phyloP scores from a whole-genome alignment of 768 basidiomycete species.

The Amyloporia xantha region DNA sequence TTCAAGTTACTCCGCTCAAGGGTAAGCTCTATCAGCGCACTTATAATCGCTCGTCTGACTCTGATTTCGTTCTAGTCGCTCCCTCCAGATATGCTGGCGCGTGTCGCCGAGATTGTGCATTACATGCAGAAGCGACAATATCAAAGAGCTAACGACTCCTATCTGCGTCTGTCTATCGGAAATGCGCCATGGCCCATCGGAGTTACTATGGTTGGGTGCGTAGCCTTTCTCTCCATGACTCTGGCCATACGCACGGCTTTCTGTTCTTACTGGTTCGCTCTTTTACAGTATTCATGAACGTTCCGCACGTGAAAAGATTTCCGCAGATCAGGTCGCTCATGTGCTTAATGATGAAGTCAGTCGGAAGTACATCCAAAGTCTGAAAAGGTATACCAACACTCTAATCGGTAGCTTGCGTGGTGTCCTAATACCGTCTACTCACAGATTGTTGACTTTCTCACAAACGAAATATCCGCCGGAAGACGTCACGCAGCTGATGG shows the following conservation, averaged over 20 bases:
- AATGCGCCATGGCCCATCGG: constrained; percentile 99
- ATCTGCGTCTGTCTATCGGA: constrained; percentile 93
- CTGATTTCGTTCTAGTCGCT: constrained; percentile 50
- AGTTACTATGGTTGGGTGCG: constrained; percentile 97
- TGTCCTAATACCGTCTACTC: too few species aligned
- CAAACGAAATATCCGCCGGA: constrained; percentile 95
- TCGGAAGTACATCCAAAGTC: constrained; percentile 95
- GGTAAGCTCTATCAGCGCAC: constrained; percentile 33
- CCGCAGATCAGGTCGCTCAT: constrained; percentile 94
- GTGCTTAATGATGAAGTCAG: constrained; percentile 99
- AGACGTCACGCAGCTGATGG: constrained; percentile 90
- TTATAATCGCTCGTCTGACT: background rate
- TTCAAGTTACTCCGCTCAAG: constrained; percentile 87
- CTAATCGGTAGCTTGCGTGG: background rate
- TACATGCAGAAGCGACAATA: constrained; percentile 96
- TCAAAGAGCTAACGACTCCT: constrained; percentile 93
- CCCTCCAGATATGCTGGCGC: constrained; percentile 75
- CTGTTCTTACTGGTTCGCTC: background rate
- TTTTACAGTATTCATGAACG: constrained; percentile 85
- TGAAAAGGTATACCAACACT: constrained; percentile 71
- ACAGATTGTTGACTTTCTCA: constrained; percentile 86
- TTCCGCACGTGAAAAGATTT: constrained; percentile 96
- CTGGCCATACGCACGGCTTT: background rate
- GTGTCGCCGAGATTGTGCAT: constrained; percentile 91
- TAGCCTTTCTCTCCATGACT: constrained; percentile 9